These are phyloP conservation scores for Erythrobasidium yunnanense DNA, from an alignment of 768 basidiomycete species.

Conservation along the genomic window DNA sequence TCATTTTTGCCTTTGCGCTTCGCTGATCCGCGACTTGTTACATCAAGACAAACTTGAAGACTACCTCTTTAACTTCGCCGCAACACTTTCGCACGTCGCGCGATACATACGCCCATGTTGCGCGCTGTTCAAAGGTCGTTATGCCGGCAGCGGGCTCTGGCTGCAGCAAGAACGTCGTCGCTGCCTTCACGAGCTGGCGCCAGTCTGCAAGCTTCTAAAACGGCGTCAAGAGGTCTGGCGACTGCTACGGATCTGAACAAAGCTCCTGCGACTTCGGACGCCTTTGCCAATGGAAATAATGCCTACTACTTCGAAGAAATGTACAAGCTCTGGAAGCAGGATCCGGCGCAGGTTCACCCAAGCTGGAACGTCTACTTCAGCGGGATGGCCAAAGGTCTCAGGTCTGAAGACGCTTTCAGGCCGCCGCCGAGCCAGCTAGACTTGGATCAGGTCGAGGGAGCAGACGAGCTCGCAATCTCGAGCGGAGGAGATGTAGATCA, in stretches of 20 bases:
- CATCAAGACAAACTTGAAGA: too few species aligned
- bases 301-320: constrained; percentile 84
- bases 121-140: not conserved
- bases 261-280: constrained; percentile 36
- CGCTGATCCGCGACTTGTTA: too few species aligned
- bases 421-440: constrained; percentile 62
- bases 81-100: too few species aligned
- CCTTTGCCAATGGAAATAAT: constrained; percentile 73
- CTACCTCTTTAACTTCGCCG: too few species aligned
- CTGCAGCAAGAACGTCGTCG: not conserved
- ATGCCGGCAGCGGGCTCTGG: not conserved
- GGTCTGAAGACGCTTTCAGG: constrained; percentile 68
- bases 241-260: constrained; percentile 22
- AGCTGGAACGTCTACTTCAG: constrained; percentile 93
- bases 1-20: too few species aligned
- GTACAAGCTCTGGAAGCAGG: constrained; percentile 58
- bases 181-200: not conserved
- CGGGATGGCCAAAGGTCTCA: constrained; percentile 66
- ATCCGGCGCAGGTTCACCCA: constrained; percentile 79
- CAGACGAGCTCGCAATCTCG: constrained; percentile 63
- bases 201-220: too few species aligned
- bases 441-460: constrained; percentile 46
- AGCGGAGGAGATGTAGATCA: constrained; percentile 66
- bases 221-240: constrained; percentile 21
- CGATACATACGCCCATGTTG: too few species aligned